phyloP scores from a whole-genome alignment of 257 asterid species.

The Gentiana straminea region DNA sequence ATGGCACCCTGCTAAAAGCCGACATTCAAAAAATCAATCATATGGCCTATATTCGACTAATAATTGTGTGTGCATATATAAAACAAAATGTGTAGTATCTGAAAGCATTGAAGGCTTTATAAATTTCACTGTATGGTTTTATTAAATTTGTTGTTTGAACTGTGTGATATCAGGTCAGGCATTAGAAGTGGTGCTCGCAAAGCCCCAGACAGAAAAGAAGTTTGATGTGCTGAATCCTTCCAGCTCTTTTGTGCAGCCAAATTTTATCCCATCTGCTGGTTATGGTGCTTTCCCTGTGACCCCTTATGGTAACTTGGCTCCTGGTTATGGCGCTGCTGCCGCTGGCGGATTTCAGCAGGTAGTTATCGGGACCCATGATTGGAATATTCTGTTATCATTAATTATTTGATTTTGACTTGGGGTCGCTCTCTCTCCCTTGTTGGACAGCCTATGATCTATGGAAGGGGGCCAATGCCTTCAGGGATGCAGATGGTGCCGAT shows the following conservation, averaged over 20 bases:
- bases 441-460: slow-evolving; percentile 86
- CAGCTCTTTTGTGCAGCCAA: slow-evolving; percentile 39
- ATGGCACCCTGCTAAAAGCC: no score
- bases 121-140: background rate
- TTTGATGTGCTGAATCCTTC: slow-evolving; percentile 50
- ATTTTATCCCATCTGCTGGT: slow-evolving; percentile 75
- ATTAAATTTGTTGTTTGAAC: slow-evolving; percentile 5
- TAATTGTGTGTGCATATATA: no score
- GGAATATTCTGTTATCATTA: background rate
- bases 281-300: slow-evolving; percentile 63
- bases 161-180: slow-evolving; percentile 45
- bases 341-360: slow-evolving; percentile 72
- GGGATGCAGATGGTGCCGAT: slow-evolving; percentile 99
- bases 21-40: no score
- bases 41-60: no score
- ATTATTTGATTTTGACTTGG: background rate
- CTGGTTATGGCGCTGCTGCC: slow-evolving; percentile 65
- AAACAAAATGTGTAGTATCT: no score
- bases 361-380: slow-evolving; percentile 3
- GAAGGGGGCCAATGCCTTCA: slow-evolving; percentile 94
- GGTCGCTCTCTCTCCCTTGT: slow-evolving; percentile 7
- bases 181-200: slow-evolving; percentile 87
- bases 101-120: background rate
- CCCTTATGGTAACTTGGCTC: slow-evolving; percentile 57
- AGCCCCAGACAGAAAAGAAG: slow-evolving; percentile 88